A percentile compares a stretch with the other conserved stretches of the same genome.
Evolutionary conservation across 257 asterid species (phyloP).

Genomic region (Nicotiana paniculata): DNA sequence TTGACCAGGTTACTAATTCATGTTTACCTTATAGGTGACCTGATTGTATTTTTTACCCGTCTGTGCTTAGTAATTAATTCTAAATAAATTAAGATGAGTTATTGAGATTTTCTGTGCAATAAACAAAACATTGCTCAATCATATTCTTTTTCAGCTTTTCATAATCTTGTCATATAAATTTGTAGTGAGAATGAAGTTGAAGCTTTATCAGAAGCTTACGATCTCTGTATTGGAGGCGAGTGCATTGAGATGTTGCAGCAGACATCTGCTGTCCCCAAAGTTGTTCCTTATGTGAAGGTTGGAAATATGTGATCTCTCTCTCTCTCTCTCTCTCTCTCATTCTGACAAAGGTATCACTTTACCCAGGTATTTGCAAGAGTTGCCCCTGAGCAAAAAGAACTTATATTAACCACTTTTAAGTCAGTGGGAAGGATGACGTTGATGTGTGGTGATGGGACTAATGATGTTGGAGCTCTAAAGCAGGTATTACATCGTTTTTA

Average conservation of each 20-base stretch:
- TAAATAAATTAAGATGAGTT: background rate
- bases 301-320: slow-evolving; percentile 8
- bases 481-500: slow-evolving; percentile 46
- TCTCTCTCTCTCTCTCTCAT: background rate
- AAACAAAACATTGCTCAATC: background rate
- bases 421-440: slow-evolving; percentile 92
- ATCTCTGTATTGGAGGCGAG: slow-evolving; percentile 95
- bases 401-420: slow-evolving; percentile 85
- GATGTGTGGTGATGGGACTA: slow-evolving; percentile 99
- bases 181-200: slow-evolving; percentile 75
- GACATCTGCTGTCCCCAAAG: slow-evolving; percentile 64
- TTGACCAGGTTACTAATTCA: background rate
- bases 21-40: background rate
- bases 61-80: background rate
- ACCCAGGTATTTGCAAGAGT: slow-evolving; percentile 93
- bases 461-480: slow-evolving; percentile 97
- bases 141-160: slow-evolving; percentile 6
- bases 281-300: slow-evolving; percentile 91
- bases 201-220: slow-evolving; percentile 66
- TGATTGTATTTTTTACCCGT: background rate
- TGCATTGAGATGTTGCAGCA: slow-evolving; percentile 93
- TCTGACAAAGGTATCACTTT: slow-evolving; percentile 10
- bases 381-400: slow-evolving; percentile 98
- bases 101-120: background rate
- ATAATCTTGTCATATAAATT: slow-evolving; percentile 1